Evolutionary conservation across 1,139 yeast genomes (phyloP).

Genomic region (Hansenula sp.): DNA sequence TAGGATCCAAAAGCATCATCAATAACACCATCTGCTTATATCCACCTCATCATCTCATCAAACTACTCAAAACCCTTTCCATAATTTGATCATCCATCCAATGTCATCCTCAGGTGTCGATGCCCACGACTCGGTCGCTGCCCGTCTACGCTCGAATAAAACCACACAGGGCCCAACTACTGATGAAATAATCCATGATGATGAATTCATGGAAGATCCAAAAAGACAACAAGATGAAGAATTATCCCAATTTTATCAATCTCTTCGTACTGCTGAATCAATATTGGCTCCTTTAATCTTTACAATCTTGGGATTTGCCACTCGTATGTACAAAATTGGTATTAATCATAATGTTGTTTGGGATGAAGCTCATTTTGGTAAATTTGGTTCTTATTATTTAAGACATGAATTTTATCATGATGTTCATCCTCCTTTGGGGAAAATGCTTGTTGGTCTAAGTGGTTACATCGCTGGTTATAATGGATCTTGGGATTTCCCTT

Average conservation of each 20-base stretch:
- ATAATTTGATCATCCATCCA: too few relatives aligned
- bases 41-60: too few relatives aligned
- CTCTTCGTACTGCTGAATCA: conserved; percentile 35
- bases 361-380: conserved; percentile 98
- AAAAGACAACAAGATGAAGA: conserved; percentile 17
- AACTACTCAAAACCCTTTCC: too few relatives aligned
- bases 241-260: conserved; percentile 19
- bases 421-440: conserved; percentile 98
- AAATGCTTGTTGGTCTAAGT: conserved; percentile 92
- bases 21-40: too few relatives aligned
- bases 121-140: conserved; percentile 6
- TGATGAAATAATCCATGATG: background rate
- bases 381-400: conserved; percentile 88
- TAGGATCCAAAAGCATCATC: too few relatives aligned
- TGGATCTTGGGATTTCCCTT: conserved; percentile 92
- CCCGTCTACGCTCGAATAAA: conserved; percentile 12
- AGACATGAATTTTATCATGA: conserved; percentile 95
- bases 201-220: conserved; percentile 5
- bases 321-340: conserved; percentile 75
- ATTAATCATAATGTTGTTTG: conserved; percentile 72
- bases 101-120: conserved; percentile 10
- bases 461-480: conserved; percentile 94
- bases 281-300: conserved; percentile 50
- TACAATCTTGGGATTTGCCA: conserved; percentile 63
- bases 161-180: too few relatives aligned